These are phyloP conservation scores for Lipomyces spencermartinsiae DNA, from an alignment of 805 yeast species.

Conservation along the genomic window DNA sequence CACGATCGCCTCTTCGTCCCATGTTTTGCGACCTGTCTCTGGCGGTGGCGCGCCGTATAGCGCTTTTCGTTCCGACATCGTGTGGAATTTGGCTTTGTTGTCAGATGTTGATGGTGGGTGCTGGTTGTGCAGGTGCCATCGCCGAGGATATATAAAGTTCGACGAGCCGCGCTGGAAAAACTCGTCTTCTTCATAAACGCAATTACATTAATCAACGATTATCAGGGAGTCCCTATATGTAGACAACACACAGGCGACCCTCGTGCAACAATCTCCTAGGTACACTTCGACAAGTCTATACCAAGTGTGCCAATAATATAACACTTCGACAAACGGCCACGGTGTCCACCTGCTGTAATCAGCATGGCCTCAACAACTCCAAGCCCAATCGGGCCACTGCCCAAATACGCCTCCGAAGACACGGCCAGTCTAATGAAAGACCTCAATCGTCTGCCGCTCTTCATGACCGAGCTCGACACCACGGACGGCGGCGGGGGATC, in stretches of 20 bases:
- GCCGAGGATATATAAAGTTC: background rate
- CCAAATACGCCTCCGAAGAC: constrained; percentile 48
- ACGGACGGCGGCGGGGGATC: constrained; percentile 79
- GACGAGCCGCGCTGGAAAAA: background rate
- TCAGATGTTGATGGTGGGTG: background rate
- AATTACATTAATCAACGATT: background rate
- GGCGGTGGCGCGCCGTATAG: constrained; percentile 33
- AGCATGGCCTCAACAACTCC: constrained; percentile 6
- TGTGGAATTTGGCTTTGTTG: background rate
- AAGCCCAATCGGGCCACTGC: constrained; percentile 17
- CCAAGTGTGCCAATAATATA: background rate
- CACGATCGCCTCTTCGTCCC: constrained; percentile 35
- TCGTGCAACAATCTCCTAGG: background rate
- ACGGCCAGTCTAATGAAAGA: constrained; percentile 79
- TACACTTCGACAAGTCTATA: background rate
- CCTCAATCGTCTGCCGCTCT: constrained; percentile 84
- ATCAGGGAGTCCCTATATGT: too few species aligned
- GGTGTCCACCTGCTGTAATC: background rate
- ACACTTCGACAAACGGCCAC: too few species aligned
- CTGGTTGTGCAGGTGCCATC: too few species aligned
- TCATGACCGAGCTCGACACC: constrained; percentile 86
- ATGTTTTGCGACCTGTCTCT: constrained; percentile 36
- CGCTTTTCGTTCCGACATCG: constrained; percentile 21
- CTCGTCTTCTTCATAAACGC: background rate
- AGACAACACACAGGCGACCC: background rate